phyloP scores from a whole-genome alignment of 805 yeast genomes.

The Vanderwaltozyma yarrowii region DNA sequence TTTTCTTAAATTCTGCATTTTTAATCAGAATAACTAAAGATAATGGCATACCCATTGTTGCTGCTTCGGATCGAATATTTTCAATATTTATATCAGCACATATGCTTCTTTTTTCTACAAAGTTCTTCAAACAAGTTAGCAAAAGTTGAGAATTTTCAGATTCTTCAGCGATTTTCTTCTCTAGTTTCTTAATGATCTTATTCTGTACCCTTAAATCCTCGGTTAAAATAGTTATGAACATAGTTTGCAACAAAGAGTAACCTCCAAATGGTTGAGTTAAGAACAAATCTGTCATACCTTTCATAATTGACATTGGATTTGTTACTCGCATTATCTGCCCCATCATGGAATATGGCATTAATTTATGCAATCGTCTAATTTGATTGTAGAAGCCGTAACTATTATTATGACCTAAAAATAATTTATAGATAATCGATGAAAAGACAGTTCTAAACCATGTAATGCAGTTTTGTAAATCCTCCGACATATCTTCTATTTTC shows the following conservation, averaged over 20 bases:
- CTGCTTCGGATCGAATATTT: slow-evolving; percentile 25
- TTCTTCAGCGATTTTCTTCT: slow-evolving; percentile 25
- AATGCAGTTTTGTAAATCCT: slow-evolving; percentile 53
- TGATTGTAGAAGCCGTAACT: slow-evolving; percentile 68
- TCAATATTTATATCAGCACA: slow-evolving; percentile 22
- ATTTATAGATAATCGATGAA: slow-evolving; percentile 70
- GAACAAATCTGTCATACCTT: slow-evolving; percentile 68
- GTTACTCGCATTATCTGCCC: slow-evolving; percentile 71
- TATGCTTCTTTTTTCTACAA: slow-evolving; percentile 24
- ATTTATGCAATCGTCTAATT: slow-evolving; percentile 55
- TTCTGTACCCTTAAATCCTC: slow-evolving; percentile 67
- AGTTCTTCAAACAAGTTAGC: slow-evolving; percentile 24
- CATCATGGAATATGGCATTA: slow-evolving; percentile 74
- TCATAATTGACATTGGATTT: slow-evolving; percentile 78
- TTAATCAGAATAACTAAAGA: slow-evolving; percentile 20
- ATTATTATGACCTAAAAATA: slow-evolving; percentile 49
- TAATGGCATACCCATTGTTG: slow-evolving; percentile 20
- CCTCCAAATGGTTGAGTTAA: slow-evolving; percentile 70
- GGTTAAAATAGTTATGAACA: slow-evolving; percentile 60
- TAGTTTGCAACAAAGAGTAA: slow-evolving; percentile 57
- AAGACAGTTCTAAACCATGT: slow-evolving; percentile 72
- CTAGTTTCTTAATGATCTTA: slow-evolving; percentile 40
- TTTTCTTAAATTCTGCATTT: slow-evolving; percentile 11
- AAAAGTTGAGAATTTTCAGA: slow-evolving; percentile 17
- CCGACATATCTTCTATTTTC: slow-evolving; percentile 46